Conservation (phyloP, 805 yeast genomes). For the Wickerhamomyces ciferrii region DNA sequence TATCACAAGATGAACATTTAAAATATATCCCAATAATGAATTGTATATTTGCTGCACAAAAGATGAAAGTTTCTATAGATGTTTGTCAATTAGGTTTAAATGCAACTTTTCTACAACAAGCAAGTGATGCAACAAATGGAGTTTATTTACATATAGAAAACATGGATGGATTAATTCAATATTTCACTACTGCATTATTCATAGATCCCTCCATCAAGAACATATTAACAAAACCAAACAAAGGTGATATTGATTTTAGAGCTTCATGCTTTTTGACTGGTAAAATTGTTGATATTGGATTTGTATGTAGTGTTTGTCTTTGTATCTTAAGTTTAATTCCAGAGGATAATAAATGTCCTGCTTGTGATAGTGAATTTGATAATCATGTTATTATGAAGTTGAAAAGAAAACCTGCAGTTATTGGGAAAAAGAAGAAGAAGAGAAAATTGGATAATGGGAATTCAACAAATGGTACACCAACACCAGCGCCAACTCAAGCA, state of each 20-base stretch:
- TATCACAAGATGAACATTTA: conserved; percentile 69
- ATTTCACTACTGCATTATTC: conserved; percentile 74
- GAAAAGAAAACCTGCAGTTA: conserved; percentile 54
- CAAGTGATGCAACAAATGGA: conserved; percentile 92
- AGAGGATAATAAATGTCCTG: conserved; percentile 66
- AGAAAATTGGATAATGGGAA: conserved; percentile 24
- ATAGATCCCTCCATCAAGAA: conserved; percentile 80
- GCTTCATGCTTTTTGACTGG: conserved; percentile 93
- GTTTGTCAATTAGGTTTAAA: conserved; percentile 74
- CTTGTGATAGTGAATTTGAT: conserved; percentile 80
- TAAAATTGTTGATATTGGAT: conserved; percentile 88
- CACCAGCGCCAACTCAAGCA: background rate
- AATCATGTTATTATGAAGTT: conserved; percentile 51
- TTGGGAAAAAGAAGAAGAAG: conserved; percentile 27
- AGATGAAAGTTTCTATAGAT: conserved; percentile 83
- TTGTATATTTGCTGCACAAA: conserved; percentile 92
- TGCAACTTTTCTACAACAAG: conserved; percentile 89
- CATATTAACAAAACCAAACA: conserved; percentile 76
- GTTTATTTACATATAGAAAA: conserved; percentile 66
- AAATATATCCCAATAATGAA: conserved; percentile 94
- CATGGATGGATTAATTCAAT: conserved; percentile 78
- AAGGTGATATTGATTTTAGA: conserved; percentile 82
- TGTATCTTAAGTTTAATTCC: conserved; percentile 76
- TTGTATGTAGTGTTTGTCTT: conserved; percentile 90
- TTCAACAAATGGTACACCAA: background rate